Base-by-base conservation (phyloP, 192 early-diverging fungal genomes). In the Gorgonomyces haynaldii region DNA sequence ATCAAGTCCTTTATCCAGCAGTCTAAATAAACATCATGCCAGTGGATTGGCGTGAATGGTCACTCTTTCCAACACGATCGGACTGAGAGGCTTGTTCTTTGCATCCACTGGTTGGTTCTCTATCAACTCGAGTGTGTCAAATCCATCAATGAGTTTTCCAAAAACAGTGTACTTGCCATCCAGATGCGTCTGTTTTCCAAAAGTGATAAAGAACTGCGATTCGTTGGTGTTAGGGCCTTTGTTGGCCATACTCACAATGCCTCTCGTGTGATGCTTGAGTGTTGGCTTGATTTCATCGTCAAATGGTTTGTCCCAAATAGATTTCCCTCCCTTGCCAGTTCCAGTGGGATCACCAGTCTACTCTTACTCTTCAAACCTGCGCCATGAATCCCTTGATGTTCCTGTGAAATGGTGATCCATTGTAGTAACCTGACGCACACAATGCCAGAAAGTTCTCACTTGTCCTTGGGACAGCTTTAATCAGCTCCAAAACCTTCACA, bases 21-120 rank as follows among this genome's bases (percentile, higher is more conserved):
- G 63, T 10, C 10, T 12, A 27, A 17, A 10, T 42, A 12, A 12
- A 10, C 41, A 12, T 42, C 15, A 42, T 27, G 92, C 89, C 15
- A 94, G 62, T 8, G 94, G 94, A 61, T 98, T 98, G 3, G 94
- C 91, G 64, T 96, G 91, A 21, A 98, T 85, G 0, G 83, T 91
- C 7, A 90, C 76, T 0, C 64, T 66, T 46, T 60, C 57, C 16
- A 98, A 81, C 50, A 74, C 68, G 9, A 93, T 72, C 0, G 84
- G 82, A 41, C 89, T 78, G 6, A 81, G 52, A 2, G 95, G 92
- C 28, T 83, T 60, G 50, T 82, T 65, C 55, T 91, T 88, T 28
- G 79, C 81, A 40, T 85, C 84, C 9, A 91, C 85, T 37, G 88
- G 83, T 4, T 94, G 57, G 30, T 80, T 83, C 55, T 98, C 95